Conservation (phyloP, 2,329 filamentous ascomycete species). For the Phaeoacremonium minimum region DNA sequence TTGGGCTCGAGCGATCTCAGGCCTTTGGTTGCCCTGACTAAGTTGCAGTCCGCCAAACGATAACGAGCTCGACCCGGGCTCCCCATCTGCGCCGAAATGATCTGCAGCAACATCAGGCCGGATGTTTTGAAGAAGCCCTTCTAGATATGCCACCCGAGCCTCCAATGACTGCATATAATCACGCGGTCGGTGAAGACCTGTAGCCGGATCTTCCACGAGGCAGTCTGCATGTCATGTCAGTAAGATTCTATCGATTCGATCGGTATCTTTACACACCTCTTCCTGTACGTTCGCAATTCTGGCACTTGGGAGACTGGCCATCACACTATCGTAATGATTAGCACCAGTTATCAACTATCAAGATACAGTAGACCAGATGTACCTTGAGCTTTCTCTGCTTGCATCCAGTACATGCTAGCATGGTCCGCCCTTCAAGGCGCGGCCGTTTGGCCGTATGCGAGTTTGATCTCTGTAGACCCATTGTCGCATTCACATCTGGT, state of each 20-base stretch:
- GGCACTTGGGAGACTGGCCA: conserved; percentile 18
- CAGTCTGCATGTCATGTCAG: conserved; percentile 2
- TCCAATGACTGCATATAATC: conserved; percentile 25
- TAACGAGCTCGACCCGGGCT: neutral
- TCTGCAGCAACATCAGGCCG: conserved; percentile 5
- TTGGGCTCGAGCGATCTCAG: neutral
- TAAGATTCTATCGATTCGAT: neutral
- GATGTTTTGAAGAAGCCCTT: conserved; percentile 19
- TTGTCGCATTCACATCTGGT: too few relatives aligned
- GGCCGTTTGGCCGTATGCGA: conserved; percentile 10
- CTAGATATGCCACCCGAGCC: conserved; percentile 20
- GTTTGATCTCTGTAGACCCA: too few relatives aligned
- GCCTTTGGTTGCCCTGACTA: too few relatives aligned
- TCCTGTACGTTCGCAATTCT: conserved; percentile 17
- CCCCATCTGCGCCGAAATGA: neutral
- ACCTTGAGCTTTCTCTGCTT: conserved; percentile 21
- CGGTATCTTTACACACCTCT: conserved; percentile 7
- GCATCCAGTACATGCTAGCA: conserved; percentile 18
- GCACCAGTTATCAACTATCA: neutral
- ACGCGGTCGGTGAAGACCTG: conserved; percentile 22
- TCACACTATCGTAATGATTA: conserved; percentile 11
- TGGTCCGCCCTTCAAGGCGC: conserved; percentile 17
- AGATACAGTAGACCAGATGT: neutral
- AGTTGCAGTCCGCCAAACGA: too few relatives aligned
- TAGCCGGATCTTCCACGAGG: conserved; percentile 27